Evolutionary conservation across 176 grass and related monocot species (phyloP).

Genomic region (Leersia perrieri): DNA sequence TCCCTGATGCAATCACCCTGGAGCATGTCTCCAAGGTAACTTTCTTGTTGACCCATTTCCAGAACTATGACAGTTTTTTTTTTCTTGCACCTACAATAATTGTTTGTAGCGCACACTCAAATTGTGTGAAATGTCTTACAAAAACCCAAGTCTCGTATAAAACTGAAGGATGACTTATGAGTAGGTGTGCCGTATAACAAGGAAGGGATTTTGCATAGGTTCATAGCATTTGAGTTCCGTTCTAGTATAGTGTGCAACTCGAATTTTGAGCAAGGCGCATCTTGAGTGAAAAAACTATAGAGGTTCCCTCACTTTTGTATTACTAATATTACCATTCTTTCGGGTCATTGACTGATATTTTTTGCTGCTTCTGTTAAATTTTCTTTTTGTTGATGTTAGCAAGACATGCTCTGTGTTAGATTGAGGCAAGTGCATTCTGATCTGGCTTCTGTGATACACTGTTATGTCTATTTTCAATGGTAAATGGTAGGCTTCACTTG

Average conservation of each 20-base stretch:
- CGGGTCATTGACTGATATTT: not conserved
- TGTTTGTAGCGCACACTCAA: not conserved
- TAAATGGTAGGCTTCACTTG: not conserved
- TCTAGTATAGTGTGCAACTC: not conserved
- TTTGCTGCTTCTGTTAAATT: not conserved
- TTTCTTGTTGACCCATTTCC: not conserved
- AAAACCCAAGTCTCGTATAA: not conserved
- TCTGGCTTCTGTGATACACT: not conserved
- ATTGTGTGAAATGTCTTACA: not conserved
- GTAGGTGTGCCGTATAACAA: not conserved
- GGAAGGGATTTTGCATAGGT: not conserved
- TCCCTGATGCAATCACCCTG: conserved; percentile 76
- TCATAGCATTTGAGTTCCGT: conserved; percentile 6
- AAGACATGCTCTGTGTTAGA: not conserved
- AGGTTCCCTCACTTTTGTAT: not conserved
- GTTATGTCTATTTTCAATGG: not conserved
- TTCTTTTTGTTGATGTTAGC: not conserved
- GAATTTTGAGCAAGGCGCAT: not conserved
- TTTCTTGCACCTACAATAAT: not conserved
- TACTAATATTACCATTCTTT: not conserved
- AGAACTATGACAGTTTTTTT: not conserved
- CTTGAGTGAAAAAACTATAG: not conserved
- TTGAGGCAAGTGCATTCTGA: not conserved
- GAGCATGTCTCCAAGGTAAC: conserved; percentile 90
- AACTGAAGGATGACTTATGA: not conserved